Percentiles rank a stretch among this genome's conserved stretches.
These are phyloP conservation scores for Bruguiera sexangula DNA, from an alignment of 345 rosid species.

Conservation along the genomic window DNA sequence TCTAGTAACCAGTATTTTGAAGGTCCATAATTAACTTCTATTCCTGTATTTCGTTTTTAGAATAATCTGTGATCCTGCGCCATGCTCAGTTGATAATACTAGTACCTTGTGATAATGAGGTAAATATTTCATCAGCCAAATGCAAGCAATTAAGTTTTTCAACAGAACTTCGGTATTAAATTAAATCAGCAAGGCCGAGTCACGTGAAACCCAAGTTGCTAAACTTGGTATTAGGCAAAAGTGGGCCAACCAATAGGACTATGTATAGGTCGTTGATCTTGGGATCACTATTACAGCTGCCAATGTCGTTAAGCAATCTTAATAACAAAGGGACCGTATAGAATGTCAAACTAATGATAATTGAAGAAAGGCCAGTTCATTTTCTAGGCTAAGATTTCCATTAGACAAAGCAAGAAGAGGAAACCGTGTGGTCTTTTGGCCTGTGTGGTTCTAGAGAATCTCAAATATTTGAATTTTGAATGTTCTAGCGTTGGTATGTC, in stretches of 20 bases:
- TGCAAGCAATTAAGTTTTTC: conserved; percentile 20
- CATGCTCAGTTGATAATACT: no score
- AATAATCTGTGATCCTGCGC: no score
- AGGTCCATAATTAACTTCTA: neutral
- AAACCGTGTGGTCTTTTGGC: conserved; percentile 14
- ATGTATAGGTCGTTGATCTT: conserved; percentile 11
- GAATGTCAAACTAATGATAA: conserved; percentile 23
- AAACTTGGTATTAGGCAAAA: neutral
- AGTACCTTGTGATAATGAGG: conserved; percentile 17
- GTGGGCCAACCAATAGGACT: no score
- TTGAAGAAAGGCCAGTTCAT: neutral
- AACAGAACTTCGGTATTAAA: neutral
- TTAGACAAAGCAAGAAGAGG: conserved; percentile 28
- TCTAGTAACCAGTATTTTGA: neutral
- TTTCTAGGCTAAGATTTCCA: neutral
- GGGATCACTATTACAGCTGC: conserved; percentile 1
- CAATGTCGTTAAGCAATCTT: conserved; percentile 1
- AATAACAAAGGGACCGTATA: neutral
- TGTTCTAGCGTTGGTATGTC: neutral
- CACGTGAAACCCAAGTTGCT: conserved; percentile 23
- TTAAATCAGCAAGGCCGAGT: conserved; percentile 7
- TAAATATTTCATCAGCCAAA: conserved; percentile 27
- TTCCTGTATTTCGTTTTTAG: neutral
- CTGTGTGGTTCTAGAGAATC: conserved; percentile 5
- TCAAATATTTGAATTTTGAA: conserved; percentile 16